Base-by-base conservation (phyloP, 306 rosid species). In the Inga oerstediana region DNA sequence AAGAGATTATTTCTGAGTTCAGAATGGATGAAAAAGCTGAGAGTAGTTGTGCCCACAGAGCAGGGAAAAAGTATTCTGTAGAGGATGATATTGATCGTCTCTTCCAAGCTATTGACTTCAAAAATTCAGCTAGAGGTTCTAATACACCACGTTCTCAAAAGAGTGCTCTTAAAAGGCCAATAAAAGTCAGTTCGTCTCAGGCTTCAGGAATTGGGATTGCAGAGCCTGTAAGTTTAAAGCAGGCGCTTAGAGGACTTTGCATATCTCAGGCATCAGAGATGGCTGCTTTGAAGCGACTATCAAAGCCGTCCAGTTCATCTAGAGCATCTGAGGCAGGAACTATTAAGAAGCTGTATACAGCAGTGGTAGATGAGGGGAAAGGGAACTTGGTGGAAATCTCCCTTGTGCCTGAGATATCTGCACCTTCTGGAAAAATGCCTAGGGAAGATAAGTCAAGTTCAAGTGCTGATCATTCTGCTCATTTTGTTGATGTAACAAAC, bases 231-330 rank as follows among this genome's bases (percentile, higher is more conserved):
- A 96, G 98, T 87, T 94, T 96, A 87, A 96, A 96, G 91, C 98
- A 96, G 85, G 99, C 99, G n/a, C 91, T 96, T 52, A 89, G 99
- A 89, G 99, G 99, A 48, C 82, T 96, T 73, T 94, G 98, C 82
- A 93, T 96, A 75, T 92, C 99, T 75, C 99, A 96, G 91, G 99
- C 99, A 79, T 94, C 99, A 39, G 98, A 96, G 84, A 92, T 94
- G 94, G 99, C 99, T 86, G 99, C 99, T 80, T 84, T 89, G 89
- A 96, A 96, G 90, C 90, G 96, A 76, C 56, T 88, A 35, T 86
- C 97, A 10, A 96, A 92, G 97, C 93, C 90, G 59, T 76, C 86
- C 80, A 85, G 89, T 86, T 88, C 97, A 1, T 88, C 97, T 19
- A 91, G 98, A 72, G 86, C 84, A 27, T 96, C 98, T 5, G 99